phyloP scores from a whole-genome alignment of 495 filamentous ascomycete species.

The Penicillium crystallinum region DNA sequence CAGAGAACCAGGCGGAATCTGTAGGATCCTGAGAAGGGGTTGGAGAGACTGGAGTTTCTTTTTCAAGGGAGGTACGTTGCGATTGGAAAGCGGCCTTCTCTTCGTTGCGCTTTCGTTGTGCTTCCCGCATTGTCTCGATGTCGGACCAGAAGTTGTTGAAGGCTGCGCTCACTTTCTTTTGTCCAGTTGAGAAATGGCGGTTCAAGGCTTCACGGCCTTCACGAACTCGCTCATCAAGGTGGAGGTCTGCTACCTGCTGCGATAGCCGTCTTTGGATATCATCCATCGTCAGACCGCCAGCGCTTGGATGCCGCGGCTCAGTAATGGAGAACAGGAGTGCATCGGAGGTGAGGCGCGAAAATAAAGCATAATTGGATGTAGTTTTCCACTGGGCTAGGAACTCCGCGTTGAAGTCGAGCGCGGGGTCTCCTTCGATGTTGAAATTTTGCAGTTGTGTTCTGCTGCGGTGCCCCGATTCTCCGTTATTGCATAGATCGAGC shows the following conservation, averaged over 20 bases:
- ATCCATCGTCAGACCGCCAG: conserved; percentile 90
- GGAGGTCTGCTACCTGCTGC: conserved; percentile 82
- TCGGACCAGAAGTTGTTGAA: conserved; percentile 86
- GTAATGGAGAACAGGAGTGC: conserved; percentile 90
- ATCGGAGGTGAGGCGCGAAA: conserved; percentile 69
- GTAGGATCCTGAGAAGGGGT: conserved; percentile 14
- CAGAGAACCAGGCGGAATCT: conserved; percentile 23
- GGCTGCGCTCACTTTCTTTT: conserved; percentile 74
- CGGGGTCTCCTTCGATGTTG: conserved; percentile 74
- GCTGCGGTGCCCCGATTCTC: conserved; percentile 27
- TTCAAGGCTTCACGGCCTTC: conserved; percentile 72
- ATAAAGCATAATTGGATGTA: conserved; percentile 86
- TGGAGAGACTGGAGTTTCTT: conserved; percentile 22
- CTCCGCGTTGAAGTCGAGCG: conserved; percentile 70
- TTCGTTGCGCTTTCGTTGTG: conserved; percentile 65
- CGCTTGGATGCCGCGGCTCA: conserved; percentile 86
- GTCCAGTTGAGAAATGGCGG: conserved; percentile 72
- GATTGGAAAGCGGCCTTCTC: conserved; percentile 40
- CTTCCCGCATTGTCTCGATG: conserved; percentile 79
- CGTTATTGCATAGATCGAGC: conserved; percentile 37
- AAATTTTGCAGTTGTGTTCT: conserved; percentile 34
- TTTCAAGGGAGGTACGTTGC: conserved; percentile 32
- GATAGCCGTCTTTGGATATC: conserved; percentile 87
- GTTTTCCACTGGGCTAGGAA: conserved; percentile 70
- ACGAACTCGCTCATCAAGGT: conserved; percentile 79